phyloP scores from a whole-genome alignment of 179 eudicot species.

The Beta corolliflora region DNA sequence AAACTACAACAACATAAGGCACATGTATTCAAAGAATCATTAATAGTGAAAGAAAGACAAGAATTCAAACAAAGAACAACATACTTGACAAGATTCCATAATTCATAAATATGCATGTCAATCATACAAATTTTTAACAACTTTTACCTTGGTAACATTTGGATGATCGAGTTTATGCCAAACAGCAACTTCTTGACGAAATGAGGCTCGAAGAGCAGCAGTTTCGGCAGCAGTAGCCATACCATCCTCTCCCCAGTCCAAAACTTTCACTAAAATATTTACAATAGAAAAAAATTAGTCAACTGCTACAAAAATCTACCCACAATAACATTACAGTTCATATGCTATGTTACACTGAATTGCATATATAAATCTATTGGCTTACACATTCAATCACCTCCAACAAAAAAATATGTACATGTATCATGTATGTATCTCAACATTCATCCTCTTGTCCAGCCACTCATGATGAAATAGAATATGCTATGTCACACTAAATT shows the following conservation, averaged over 20 bases:
- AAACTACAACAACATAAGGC: not conserved
- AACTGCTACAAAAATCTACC: not conserved
- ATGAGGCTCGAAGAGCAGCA: constrained; percentile 61
- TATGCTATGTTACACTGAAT: not conserved
- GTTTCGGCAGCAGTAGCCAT: constrained; percentile 75
- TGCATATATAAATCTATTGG: not conserved
- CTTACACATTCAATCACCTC: not conserved
- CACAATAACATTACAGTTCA: not conserved
- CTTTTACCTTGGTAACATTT: constrained; percentile 87
- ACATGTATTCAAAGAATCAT: not conserved
- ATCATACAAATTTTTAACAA: not conserved
- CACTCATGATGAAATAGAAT: no score
- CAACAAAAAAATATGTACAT: not conserved
- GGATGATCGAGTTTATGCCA: constrained; percentile 98
- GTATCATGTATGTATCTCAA: no score
- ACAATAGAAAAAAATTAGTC: constrained; percentile 14
- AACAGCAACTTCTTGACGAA: constrained; percentile 87
- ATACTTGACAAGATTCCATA: not conserved
- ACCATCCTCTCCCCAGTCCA: constrained; percentile 97
- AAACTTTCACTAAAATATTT: constrained; percentile 63
- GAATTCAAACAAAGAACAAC: not conserved
- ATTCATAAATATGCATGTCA: not conserved
- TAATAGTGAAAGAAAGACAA: not conserved
- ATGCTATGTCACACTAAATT: no score
- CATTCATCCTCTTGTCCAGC: no score